A percentile compares a stretch with the other conserved stretches of the same genome.
These are phyloP conservation scores for Sindora glabra DNA, from an alignment of 306 rosid species.

Conservation along the genomic window DNA sequence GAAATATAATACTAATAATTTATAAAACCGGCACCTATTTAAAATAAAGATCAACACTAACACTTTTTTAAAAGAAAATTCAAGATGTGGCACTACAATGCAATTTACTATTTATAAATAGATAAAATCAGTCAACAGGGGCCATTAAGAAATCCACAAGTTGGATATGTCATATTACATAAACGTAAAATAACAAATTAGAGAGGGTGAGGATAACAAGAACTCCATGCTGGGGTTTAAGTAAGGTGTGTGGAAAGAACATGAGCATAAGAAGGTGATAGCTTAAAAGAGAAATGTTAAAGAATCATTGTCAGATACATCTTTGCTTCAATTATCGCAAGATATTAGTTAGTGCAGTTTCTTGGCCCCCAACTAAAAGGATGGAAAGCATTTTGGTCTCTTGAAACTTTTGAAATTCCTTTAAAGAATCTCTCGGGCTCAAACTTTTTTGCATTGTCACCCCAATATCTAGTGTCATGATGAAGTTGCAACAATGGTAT, in stretches of 20 bases:
- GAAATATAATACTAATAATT: too few species aligned
- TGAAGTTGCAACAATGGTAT: conserved; percentile 22
- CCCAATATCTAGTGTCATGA: conserved; percentile 29
- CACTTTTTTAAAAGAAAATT: too few species aligned
- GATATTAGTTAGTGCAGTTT: conserved; percentile 37
- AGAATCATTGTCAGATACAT: conserved; percentile 37
- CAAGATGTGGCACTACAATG: too few species aligned
- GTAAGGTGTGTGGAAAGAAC: conserved; percentile 20
- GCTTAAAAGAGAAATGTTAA: conserved; percentile 37
- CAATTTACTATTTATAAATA: too few species aligned
- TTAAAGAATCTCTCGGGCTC: conserved; percentile 37
- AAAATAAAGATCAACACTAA: too few species aligned
- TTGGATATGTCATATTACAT: too few species aligned
- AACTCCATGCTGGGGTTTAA: conserved; percentile 39
- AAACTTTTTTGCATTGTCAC: conserved; percentile 25
- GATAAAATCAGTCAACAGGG: too few species aligned
- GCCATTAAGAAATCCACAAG: too few species aligned
- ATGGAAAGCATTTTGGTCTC: conserved; percentile 24
- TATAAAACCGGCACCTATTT: too few species aligned
- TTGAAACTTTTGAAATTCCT: conserved; percentile 30
- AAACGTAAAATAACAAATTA: too few species aligned
- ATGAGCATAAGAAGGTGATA: conserved; percentile 43
- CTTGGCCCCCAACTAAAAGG: conserved; percentile 51
- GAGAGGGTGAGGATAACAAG: conserved; percentile 21
- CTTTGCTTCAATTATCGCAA: conserved; percentile 39